Conservation (phyloP, 2,329 filamentous ascomycete genomes). For the Diaporthe aspalathi region DNA sequence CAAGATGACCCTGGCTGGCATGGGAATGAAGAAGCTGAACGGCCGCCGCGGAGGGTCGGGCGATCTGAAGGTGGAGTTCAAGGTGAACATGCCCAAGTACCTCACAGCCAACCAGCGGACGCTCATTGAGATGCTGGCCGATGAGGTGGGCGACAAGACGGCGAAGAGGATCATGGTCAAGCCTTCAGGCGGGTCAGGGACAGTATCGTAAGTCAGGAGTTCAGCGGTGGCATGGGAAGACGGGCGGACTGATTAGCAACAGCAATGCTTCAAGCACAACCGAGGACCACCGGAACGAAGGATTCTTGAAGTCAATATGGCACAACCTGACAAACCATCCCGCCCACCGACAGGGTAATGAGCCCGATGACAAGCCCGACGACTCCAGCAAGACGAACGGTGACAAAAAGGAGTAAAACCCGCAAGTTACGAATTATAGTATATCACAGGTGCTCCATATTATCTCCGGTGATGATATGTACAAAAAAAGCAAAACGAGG, state of each 20-base stretch:
- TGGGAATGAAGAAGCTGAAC: slow-evolving; percentile 91
- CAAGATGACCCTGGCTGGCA: slow-evolving; percentile 85
- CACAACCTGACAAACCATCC: slow-evolving; percentile 87
- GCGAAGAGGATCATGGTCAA: slow-evolving; percentile 85
- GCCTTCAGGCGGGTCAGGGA: slow-evolving; percentile 31
- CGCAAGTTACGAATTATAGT: neutral
- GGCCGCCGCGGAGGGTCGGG: slow-evolving; percentile 75
- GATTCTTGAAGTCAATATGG: slow-evolving; percentile 94
- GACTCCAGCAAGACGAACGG: slow-evolving; percentile 24
- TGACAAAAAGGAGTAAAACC: slow-evolving; percentile 37
- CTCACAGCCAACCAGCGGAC: slow-evolving; percentile 91
- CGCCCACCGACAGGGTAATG: slow-evolving; percentile 58
- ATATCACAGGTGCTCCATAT: slow-evolving; percentile 23
- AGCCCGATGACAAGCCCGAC: slow-evolving; percentile 44
- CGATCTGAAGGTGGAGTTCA: slow-evolving; percentile 94
- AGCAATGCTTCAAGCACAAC: slow-evolving; percentile 34
- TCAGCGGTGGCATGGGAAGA: slow-evolving; percentile 28
- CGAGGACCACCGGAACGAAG: slow-evolving; percentile 78
- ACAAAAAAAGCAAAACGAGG: slow-evolving; percentile 23
- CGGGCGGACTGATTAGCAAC: slow-evolving; percentile 1
- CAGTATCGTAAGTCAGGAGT: slow-evolving; percentile 55
- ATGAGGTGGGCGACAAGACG: slow-evolving; percentile 93
- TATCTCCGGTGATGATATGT: slow-evolving; percentile 19
- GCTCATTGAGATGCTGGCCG: slow-evolving; percentile 93
- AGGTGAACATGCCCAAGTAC: slow-evolving; percentile 94